These are phyloP conservation scores for Heliamphora exappendiculata DNA, from an alignment of 148 eudicot genomes.

Conservation along the genomic window DNA sequence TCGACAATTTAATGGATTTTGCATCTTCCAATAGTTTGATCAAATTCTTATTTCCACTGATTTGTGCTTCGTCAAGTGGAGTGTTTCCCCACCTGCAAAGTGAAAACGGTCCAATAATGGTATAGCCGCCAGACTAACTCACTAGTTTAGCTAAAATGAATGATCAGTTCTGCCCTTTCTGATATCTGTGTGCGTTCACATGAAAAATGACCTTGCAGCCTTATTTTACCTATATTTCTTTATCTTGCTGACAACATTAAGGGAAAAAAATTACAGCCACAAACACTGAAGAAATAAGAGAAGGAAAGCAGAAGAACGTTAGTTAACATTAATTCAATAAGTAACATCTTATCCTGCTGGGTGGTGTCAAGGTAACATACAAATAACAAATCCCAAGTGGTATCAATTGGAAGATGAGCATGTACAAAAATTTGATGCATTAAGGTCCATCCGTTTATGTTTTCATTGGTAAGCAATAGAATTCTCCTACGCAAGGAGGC, in stretches of 20 bases:
- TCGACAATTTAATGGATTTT: conserved; percentile 39
- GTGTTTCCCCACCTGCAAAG: conserved; percentile 66
- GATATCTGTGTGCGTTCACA: neutral
- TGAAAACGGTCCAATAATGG: neutral
- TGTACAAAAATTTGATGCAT: neutral
- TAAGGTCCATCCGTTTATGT: neutral
- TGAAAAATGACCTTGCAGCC: neutral
- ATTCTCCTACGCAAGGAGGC: neutral
- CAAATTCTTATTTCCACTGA: conserved; percentile 51
- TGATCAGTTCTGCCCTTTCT: neutral
- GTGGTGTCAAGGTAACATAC: neutral
- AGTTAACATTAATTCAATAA: too few species aligned
- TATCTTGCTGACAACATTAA: neutral
- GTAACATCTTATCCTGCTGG: neutral
- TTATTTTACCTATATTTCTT: neutral
- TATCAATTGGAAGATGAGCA: neutral
- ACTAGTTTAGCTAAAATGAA: neutral
- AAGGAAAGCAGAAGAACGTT: too few species aligned
- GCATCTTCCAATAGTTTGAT: conserved; percentile 68
- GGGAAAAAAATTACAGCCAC: neutral
- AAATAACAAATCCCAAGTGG: neutral
- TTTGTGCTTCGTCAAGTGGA: conserved; percentile 52
- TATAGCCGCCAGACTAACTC: neutral
- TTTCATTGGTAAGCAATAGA: neutral
- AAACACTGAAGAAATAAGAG: too few species aligned